Evolutionary conservation across 2,329 filamentous ascomycete species (phyloP).

Genomic region (Aspergillus texensis): DNA sequence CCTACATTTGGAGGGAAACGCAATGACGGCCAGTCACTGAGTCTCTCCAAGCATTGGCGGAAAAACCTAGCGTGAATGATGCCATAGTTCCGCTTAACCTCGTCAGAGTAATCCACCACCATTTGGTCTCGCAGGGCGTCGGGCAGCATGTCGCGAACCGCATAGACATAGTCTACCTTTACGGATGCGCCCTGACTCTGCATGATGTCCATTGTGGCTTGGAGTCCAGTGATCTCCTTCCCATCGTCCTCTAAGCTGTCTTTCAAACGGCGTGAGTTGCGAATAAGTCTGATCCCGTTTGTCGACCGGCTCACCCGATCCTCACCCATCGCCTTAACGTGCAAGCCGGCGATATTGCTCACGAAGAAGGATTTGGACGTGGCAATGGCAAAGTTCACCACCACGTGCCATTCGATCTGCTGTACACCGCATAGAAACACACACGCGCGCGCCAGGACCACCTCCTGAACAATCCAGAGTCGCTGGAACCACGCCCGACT

Average conservation of each 20-base stretch:
- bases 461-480: slow-evolving; percentile 1
- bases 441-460: not conserved
- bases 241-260: not conserved
- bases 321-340: not conserved
- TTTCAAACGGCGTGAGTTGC: not conserved
- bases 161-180: not conserved
- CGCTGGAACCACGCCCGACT: slow-evolving; percentile 1
- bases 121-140: not conserved
- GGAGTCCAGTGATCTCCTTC: not conserved
- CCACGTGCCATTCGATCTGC: not conserved
- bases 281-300: not conserved
- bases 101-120: not conserved
- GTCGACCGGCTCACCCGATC: not conserved
- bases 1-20: not conserved
- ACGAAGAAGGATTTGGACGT: not conserved
- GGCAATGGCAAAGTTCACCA: not conserved
- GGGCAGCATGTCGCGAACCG: not conserved
- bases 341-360: not conserved
- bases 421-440: not conserved
- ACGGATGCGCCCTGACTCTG: not conserved
- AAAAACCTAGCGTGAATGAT: not conserved
- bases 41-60: not conserved
- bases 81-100: not conserved
- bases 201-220: not conserved
- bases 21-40: not conserved